Evolutionary conservation across 1,284 basidiomycete species (phyloP).

Genomic region (Chiua sp.): DNA sequence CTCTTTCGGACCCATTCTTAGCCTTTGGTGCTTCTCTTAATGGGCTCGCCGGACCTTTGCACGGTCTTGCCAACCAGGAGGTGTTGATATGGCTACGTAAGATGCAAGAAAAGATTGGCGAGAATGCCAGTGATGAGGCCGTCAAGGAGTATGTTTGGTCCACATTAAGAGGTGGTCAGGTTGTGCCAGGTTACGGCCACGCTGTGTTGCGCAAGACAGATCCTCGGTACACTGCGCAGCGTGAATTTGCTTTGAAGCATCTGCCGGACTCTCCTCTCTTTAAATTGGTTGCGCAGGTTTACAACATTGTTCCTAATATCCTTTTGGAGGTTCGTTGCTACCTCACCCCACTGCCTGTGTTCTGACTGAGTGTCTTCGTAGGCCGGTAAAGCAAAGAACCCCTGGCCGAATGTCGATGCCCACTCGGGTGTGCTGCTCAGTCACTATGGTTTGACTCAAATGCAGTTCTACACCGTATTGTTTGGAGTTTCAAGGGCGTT

Average conservation of each 20-base stretch:
- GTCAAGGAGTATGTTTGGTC: slow-evolving; percentile 95
- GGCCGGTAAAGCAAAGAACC: slow-evolving; percentile 95
- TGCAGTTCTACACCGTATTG: slow-evolving; percentile 96
- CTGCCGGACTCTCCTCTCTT: slow-evolving; percentile 88
- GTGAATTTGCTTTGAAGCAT: slow-evolving; percentile 93
- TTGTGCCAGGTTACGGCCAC: slow-evolving; percentile 96
- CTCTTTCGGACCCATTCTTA: slow-evolving; percentile 98
- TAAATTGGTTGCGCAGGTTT: slow-evolving; percentile 93
- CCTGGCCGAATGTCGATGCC: slow-evolving; percentile 96
- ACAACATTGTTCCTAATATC: slow-evolving; percentile 92
- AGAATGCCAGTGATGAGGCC: slow-evolving; percentile 81
- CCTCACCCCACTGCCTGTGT: slow-evolving; percentile 85
- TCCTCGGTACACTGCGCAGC: slow-evolving; percentile 96
- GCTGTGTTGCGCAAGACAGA: slow-evolving; percentile 98
- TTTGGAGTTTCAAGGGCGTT: slow-evolving; percentile 97
- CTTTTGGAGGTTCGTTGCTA: slow-evolving; percentile 81
- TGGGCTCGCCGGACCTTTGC: slow-evolving; percentile 96
- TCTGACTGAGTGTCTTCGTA: slow-evolving; percentile 68
- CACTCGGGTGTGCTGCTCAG: slow-evolving; percentile 96
- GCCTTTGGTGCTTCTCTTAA: slow-evolving; percentile 93
- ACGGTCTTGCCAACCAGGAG: slow-evolving; percentile 98
- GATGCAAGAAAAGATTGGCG: slow-evolving; percentile 88
- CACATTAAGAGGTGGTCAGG: slow-evolving; percentile 89
- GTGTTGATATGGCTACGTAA: slow-evolving; percentile 89
- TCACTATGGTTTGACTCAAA: slow-evolving; percentile 87